phyloP scores from a whole-genome alignment of 495 filamentous ascomycete species.

The Margaritispora aquatica region DNA sequence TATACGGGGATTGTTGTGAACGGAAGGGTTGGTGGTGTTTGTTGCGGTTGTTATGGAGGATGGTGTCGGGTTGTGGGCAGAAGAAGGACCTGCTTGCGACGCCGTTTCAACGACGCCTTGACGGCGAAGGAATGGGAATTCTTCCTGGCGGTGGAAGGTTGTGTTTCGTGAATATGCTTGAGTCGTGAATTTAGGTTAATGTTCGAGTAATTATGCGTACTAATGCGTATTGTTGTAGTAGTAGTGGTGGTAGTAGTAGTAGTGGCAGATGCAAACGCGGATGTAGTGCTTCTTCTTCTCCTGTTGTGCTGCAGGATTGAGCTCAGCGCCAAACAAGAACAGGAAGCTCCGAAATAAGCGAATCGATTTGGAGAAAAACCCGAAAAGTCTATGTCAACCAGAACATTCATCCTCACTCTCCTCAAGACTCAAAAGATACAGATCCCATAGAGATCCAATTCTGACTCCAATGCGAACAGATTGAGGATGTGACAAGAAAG shows the following conservation, averaged over 20 bases:
- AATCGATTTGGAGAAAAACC: background rate
- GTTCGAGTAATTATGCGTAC: background rate
- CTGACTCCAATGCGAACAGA: background rate
- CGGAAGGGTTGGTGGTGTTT: background rate
- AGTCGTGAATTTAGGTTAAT: background rate
- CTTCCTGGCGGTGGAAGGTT: background rate
- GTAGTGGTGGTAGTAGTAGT: background rate
- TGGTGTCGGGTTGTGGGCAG: constrained; percentile 9
- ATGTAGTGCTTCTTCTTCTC: too few relatives aligned
- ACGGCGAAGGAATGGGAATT: constrained; percentile 5
- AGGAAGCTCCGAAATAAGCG: background rate
- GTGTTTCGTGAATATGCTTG: constrained; percentile 5
- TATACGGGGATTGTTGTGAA: constrained; percentile 23
- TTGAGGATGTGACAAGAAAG: background rate
- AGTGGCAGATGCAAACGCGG: too few relatives aligned
- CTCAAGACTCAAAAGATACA: background rate
- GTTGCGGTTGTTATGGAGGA: constrained; percentile 18
- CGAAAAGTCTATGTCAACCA: background rate
- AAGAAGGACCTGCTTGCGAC: constrained; percentile 23
- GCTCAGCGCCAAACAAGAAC: background rate
- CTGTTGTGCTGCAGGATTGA: background rate
- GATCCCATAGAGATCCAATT: background rate
- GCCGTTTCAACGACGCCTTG: constrained; percentile 28
- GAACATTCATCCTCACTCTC: background rate
- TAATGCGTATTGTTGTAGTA: background rate